Evolutionary conservation across 345 rosid species (phyloP), one percentile per base, ranked within the genome.

Genomic region (Salix dunnii): DNA sequence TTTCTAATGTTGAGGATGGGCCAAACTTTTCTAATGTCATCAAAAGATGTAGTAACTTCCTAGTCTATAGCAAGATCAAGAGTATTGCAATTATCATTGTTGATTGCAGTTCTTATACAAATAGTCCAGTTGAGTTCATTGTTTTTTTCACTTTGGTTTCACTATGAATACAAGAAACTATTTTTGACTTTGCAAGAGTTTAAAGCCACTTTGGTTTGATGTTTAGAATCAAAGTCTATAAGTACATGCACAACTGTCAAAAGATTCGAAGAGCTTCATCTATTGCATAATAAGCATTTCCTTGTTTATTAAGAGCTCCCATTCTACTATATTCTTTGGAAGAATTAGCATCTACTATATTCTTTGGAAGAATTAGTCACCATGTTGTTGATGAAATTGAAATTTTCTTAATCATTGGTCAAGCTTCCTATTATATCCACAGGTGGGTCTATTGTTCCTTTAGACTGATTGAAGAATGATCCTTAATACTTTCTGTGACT

Each of bases 1-100:
- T 83, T 83, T 81, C 80, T 85, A 75, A 93, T 90, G 85, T 87
- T 91, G 75, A 91, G 82, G 31, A 73, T 31, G 13, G 91, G 79
- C 20, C 77, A 78, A 67, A 42, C 48, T 62, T 77, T 60, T 65
- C 38, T 72, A 53, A 33, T 70, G 68, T 76, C 83, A 80, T 69
- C 76, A 74, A 10, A 36, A 78, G 80, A 9, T 64, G 62, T 74
- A 72, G 68, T 73, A 36, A 72, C 82, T 78, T 86, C 87, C 67
- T 90, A 81, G 21, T 58, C 71, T 13, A 72, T 21, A 27, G 82
- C 68, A 84, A 80, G 61, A 80, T 51, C 67, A 72, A 18, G 51
- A n/a, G 43, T 31, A 76, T 33, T 69, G 61, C 68, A 61, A 40
- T 80, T 82, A 68, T 79, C 75, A 67, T 12, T 74, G 49, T 28